phyloP scores from a whole-genome alignment of 2,329 filamentous ascomycete species.

The Cercospora beticola region DNA sequence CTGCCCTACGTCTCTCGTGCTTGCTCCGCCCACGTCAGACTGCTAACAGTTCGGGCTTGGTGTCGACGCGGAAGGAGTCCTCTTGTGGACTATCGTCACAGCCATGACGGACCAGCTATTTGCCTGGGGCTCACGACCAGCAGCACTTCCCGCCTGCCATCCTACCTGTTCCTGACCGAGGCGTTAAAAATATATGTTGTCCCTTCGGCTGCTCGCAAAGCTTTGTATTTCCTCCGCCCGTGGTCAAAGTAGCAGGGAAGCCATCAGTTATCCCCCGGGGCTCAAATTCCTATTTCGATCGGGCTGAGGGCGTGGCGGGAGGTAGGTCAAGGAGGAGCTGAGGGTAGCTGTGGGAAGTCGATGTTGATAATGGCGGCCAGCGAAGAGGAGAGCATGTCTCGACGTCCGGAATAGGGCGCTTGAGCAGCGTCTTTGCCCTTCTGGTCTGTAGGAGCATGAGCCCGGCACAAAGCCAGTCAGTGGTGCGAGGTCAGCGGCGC shows the following conservation, averaged over 20 bases:
- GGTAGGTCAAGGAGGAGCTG: neutral
- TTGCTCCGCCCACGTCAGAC: neutral
- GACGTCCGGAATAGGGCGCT: too few species aligned
- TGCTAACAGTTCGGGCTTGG: neutral
- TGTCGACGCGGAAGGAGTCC: neutral
- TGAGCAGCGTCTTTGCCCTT: too few species aligned
- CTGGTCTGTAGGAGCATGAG: too few species aligned
- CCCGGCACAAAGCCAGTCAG: too few species aligned
- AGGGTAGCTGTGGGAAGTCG: neutral
- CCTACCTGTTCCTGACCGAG: neutral
- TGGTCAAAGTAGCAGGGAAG: neutral
- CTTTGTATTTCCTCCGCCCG: neutral
- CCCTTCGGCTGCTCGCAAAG: neutral
- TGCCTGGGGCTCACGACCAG: neutral
- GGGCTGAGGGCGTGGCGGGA: too few species aligned
- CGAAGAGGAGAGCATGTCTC: too few species aligned
- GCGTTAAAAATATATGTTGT: neutral
- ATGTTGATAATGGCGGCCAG: neutral
- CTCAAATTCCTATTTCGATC: rapidly evolving
- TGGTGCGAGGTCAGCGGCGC: too few species aligned
- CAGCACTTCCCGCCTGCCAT: neutral
- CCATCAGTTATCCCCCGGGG: too few species aligned
- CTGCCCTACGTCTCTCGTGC: neutral
- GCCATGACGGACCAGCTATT: neutral
- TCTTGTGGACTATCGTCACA: neutral